Conservation (phyloP, 345 rosid genomes). For the Linum lewisii region DNA sequence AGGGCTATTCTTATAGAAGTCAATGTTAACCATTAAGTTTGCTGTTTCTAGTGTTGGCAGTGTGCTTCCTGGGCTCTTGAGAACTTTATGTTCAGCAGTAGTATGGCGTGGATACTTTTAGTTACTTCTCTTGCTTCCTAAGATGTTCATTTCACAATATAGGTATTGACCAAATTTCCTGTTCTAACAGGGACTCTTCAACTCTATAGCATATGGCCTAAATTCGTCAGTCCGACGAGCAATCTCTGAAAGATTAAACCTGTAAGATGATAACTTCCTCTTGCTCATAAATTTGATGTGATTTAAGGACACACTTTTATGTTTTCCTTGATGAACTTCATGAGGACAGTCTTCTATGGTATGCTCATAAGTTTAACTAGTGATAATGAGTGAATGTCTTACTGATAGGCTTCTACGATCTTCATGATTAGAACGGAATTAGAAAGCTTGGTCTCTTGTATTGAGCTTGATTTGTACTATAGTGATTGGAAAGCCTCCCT, state of each 20-base stretch:
- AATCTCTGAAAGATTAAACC: conserved; percentile 67
- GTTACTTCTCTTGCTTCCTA: too few species aligned
- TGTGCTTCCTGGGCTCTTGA: background rate
- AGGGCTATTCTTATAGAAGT: background rate
- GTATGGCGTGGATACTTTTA: background rate
- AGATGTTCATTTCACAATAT: conserved; percentile 1
- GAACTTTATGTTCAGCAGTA: background rate
- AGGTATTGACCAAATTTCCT: conserved; percentile 4
- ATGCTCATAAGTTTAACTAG: background rate
- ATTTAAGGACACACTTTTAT: background rate
- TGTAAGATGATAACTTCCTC: conserved; percentile 40
- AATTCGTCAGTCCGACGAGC: conserved; percentile 88
- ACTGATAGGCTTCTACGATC: background rate
- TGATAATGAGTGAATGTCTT: background rate
- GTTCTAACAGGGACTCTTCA: conserved; percentile 66
- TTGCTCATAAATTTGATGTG: background rate
- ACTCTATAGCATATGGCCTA: conserved; percentile 91
- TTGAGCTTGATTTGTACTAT: background rate
- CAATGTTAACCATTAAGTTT: background rate
- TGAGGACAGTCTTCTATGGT: background rate
- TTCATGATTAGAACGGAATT: background rate
- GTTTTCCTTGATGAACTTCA: background rate
- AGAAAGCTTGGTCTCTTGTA: background rate
- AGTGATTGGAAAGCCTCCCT: too few species aligned
- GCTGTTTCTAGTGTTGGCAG: background rate